phyloP scores from a whole-genome alignment of 106 monocot species.

The Acorus gramineus region DNA sequence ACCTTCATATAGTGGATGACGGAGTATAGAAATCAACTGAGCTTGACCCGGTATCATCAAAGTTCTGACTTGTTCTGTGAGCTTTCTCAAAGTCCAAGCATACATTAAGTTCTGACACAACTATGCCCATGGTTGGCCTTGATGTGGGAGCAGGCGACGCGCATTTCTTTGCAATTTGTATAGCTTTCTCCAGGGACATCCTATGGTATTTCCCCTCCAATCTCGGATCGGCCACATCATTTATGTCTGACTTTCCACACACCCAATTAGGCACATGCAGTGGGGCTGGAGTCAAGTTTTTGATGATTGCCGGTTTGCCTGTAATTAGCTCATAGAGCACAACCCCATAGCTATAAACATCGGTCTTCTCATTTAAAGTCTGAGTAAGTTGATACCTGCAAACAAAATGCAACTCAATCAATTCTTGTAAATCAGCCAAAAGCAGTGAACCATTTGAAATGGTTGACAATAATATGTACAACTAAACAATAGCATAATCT shows the following conservation, averaged over 20 bases:
- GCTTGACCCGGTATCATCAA: too few relatives aligned
- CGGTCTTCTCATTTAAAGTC: constrained; percentile 23
- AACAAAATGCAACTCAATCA: not conserved
- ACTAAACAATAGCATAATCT: too few relatives aligned
- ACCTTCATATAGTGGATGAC: too few relatives aligned
- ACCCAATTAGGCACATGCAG: constrained; percentile 14
- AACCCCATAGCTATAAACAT: constrained; percentile 43
- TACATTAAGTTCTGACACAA: constrained; percentile 20
- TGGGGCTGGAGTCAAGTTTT: not conserved
- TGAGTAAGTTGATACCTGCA: not conserved
- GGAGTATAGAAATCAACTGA: too few relatives aligned
- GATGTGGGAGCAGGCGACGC: not conserved
- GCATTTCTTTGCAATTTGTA: constrained; percentile 26
- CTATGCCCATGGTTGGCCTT: constrained; percentile 36
- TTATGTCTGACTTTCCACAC: not conserved
- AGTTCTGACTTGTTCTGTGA: not conserved
- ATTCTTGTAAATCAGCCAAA: not conserved
- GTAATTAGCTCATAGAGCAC: constrained; percentile 19
- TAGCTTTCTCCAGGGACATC: constrained; percentile 15
- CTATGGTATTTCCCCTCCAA: constrained; percentile 10
- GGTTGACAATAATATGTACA: too few relatives aligned
- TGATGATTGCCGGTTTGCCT: not conserved
- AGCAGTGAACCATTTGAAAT: too few relatives aligned
- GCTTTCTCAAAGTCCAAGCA: constrained; percentile 7
- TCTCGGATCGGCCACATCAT: constrained; percentile 16